A percentile compares a stretch with the other conserved stretches of the same genome.
phyloP scores from a whole-genome alignment of 495 filamentous ascomycete genomes.

The Beverwykella pulmonaria region DNA sequence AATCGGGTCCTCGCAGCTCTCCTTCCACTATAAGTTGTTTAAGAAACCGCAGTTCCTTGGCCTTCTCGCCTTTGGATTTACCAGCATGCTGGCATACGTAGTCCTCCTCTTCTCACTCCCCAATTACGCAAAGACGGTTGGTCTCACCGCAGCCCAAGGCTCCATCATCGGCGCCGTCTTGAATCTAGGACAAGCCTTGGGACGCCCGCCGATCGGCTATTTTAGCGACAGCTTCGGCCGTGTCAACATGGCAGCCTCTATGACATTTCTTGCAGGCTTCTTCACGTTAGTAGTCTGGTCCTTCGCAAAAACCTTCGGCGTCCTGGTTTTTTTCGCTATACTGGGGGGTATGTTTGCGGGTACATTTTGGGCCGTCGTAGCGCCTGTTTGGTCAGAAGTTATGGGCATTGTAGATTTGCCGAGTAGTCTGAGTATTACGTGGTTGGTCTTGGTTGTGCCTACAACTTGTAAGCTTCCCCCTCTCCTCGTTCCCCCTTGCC shows the following conservation, averaged over 20 bases:
- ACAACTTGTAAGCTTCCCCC: conserved; percentile 57
- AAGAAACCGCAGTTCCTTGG: conserved; percentile 64
- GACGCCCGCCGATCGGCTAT: conserved; percentile 69
- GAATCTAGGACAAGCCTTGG: conserved; percentile 66
- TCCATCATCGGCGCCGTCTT: conserved; percentile 72
- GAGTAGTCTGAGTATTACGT: conserved; percentile 72
- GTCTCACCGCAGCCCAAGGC: conserved; percentile 66
- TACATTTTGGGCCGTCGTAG: conserved; percentile 70
- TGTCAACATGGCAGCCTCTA: conserved; percentile 65
- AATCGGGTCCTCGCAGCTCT: conserved; percentile 62
- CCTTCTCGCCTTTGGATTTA: conserved; percentile 67
- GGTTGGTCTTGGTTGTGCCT: conserved; percentile 73
- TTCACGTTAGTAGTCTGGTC: conserved; percentile 71
- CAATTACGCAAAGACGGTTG: conserved; percentile 66
- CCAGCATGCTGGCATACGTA: conserved; percentile 73
- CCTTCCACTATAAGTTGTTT: conserved; percentile 67
- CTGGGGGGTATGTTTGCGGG: conserved; percentile 72
- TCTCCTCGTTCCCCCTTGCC: background rate
- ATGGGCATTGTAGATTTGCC: conserved; percentile 73
- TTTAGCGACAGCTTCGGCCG: conserved; percentile 67
- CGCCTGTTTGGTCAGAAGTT: conserved; percentile 76
- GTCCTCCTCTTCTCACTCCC: conserved; percentile 73
- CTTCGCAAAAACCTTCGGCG: conserved; percentile 63
- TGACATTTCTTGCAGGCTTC: conserved; percentile 63
- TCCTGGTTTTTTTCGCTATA: conserved; percentile 71